Percentiles rank a stretch among this genome's conserved stretches.
Evolutionary conservation across 805 yeast genomes (phyloP).

Genomic region (Lachancea fermentati): DNA sequence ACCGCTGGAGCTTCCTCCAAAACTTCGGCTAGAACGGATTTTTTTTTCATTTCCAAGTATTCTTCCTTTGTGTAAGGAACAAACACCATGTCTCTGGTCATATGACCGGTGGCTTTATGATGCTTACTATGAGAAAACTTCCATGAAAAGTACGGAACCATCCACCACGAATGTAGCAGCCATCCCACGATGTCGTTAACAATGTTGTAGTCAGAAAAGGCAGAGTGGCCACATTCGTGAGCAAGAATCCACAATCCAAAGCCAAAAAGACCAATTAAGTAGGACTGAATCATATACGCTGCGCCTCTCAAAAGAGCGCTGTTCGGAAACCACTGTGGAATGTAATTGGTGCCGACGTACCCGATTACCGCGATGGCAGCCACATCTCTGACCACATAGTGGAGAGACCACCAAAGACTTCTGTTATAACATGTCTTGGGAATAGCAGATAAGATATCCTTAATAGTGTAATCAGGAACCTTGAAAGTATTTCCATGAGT

Average conservation of each 20-base stretch:
- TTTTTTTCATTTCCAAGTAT: slow-evolving; percentile 35
- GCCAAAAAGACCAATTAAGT: slow-evolving; percentile 57
- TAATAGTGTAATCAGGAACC: slow-evolving; percentile 72
- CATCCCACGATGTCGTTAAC: slow-evolving; percentile 79
- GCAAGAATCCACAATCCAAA: slow-evolving; percentile 84
- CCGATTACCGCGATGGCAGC: slow-evolving; percentile 44
- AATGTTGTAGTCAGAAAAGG: slow-evolving; percentile 65
- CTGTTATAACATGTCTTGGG: slow-evolving; percentile 74
- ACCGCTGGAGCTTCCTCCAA: slow-evolving; percentile 70
- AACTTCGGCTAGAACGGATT: slow-evolving; percentile 44
- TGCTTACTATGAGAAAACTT: slow-evolving; percentile 78
- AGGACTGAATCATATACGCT: slow-evolving; percentile 54
- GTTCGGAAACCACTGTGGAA: slow-evolving; percentile 10
- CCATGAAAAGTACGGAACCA: slow-evolving; percentile 89
- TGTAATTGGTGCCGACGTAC: slow-evolving; percentile 23
- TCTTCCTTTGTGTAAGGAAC: slow-evolving; percentile 65
- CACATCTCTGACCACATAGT: slow-evolving; percentile 65
- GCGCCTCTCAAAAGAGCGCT: slow-evolving; percentile 38
- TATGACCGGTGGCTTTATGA: slow-evolving; percentile 84
- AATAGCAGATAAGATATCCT: slow-evolving; percentile 65
- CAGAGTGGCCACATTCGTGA: slow-evolving; percentile 89
- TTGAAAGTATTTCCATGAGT: slow-evolving; percentile 61
- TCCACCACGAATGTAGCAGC: slow-evolving; percentile 69
- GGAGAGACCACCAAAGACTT: slow-evolving; percentile 45
- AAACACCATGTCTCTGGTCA: slow-evolving; percentile 78